Evolutionary conservation across 495 filamentous ascomycete species (phyloP).

Genomic region (Neurospora sp.): DNA sequence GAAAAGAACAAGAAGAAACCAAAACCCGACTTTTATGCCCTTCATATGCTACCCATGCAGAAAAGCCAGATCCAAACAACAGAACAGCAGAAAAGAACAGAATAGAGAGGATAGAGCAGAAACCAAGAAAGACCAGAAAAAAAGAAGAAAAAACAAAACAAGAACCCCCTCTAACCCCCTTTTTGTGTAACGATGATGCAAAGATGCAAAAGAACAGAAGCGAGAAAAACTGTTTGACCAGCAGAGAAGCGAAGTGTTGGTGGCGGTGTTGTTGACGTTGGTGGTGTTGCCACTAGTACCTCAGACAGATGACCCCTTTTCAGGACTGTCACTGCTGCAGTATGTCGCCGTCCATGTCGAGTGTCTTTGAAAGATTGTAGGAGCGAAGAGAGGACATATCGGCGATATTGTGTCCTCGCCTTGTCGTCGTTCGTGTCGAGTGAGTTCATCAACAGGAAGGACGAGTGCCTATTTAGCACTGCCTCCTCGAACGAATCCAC

Average conservation of each 20-base stretch:
- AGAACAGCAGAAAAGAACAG: neutral
- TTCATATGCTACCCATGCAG: neutral
- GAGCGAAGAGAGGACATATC: neutral
- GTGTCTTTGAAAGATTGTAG: neutral
- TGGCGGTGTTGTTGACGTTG: neutral
- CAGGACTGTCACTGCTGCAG: neutral
- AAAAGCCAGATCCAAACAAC: neutral
- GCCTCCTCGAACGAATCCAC: conserved; percentile 36
- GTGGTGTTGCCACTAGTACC: neutral
- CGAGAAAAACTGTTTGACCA: neutral
- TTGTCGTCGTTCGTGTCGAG: too few species aligned
- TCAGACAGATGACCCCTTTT: neutral
- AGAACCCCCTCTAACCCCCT: neutral
- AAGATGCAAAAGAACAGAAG: conserved; percentile 2
- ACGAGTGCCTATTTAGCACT: neutral
- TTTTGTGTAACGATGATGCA: neutral
- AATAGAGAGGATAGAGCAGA: too few species aligned
- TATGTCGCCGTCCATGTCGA: neutral
- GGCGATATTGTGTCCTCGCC: neutral
- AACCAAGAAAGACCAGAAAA: neutral
- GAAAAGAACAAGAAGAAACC: neutral
- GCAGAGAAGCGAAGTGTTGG: neutral
- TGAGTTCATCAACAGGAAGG: too few species aligned
- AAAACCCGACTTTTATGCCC: neutral
- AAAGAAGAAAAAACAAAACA: neutral